Base-by-base conservation (phyloP, 1,139 yeast genomes). In the Lodderomyces metapsilosis region DNA sequence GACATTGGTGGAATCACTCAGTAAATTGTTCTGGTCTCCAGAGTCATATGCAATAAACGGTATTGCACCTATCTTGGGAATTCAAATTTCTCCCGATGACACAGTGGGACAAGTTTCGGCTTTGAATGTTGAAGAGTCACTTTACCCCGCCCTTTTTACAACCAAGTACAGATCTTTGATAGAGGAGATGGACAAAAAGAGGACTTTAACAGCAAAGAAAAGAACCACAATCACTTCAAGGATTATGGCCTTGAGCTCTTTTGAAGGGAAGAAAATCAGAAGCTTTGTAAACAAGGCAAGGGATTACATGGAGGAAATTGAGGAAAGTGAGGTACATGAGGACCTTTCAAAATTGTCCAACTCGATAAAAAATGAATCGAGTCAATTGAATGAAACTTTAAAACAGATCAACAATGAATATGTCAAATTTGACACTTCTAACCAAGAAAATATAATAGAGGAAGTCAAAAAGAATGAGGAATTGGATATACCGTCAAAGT, bases 11-110 rank as follows among this genome's bases (percentile, higher is more conserved):
- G 64, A 61, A 34, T 53, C 70, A 0, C 57, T 72, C 38, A 62
- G 64, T 48, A 60, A 54, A 33, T 53, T 71, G 44, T 67, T 72
- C 41, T 71, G 77, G 76, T 63, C 61, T 22, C 52, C 66, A 4
- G 72, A 72, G 6, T 51, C 50, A 24, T 56, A 68, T 34, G 49
- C 61, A 22, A 62, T 68, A 38, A 51, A 52, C 5, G 43, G 49
- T 5, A 49, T 68, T 12, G 63, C 71, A 2, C 65, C 66, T 2
- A 43, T 70, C 1, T 48, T 71, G n/a, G 63, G 72, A 0, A 46
- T 69, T 16, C 66, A 61, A 36, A 53, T 68, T 11, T 46, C 52
- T n/a, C 62, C 62, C 34, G 58, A 56, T 11, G 57, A 52, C 22
- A 50, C 46, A 9, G 41, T 40, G 13, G 42, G 40, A 31, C 41